Evolutionary conservation across 176 grass and related monocot genomes (phyloP).

Genomic region (Stipa capillata): DNA sequence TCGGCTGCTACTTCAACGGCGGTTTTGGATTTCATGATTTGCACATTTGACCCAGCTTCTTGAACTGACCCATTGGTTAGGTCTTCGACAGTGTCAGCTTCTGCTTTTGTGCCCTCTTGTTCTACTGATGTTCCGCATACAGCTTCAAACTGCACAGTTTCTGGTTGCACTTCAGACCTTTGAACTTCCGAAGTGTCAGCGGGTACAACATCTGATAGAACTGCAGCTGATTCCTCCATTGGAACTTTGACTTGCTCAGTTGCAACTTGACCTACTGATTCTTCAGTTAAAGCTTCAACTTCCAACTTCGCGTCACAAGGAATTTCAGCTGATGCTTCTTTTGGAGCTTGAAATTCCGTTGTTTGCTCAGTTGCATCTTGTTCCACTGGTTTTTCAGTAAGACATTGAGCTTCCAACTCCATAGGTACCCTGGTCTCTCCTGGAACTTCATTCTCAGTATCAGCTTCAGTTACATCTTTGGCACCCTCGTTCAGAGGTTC

Average conservation of each 20-base stretch:
- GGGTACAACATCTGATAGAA: background rate
- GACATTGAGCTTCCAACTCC: constrained; percentile 2
- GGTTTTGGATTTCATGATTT: background rate
- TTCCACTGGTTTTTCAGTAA: background rate
- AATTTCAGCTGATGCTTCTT: background rate
- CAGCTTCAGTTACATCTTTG: background rate
- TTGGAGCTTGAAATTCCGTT: constrained; percentile 11
- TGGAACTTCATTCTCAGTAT: background rate
- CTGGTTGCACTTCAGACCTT: background rate
- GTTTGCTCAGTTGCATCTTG: constrained; percentile 13
- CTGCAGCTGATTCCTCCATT: background rate
- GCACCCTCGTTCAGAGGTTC: background rate
- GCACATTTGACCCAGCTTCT: background rate
- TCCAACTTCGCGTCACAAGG: background rate
- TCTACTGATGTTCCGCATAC: background rate
- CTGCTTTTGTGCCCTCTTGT: background rate
- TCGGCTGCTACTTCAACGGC: background rate
- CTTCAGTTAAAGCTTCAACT: background rate
- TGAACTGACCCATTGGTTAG: background rate
- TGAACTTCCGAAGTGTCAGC: background rate
- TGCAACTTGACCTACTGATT: background rate
- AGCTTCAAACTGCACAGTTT: background rate
- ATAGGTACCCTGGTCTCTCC: background rate
- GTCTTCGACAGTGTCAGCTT: background rate
- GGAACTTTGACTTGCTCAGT: constrained; percentile 22